phyloP scores from a whole-genome alignment of 805 yeast species.

The Komagataella mondaviorum region DNA sequence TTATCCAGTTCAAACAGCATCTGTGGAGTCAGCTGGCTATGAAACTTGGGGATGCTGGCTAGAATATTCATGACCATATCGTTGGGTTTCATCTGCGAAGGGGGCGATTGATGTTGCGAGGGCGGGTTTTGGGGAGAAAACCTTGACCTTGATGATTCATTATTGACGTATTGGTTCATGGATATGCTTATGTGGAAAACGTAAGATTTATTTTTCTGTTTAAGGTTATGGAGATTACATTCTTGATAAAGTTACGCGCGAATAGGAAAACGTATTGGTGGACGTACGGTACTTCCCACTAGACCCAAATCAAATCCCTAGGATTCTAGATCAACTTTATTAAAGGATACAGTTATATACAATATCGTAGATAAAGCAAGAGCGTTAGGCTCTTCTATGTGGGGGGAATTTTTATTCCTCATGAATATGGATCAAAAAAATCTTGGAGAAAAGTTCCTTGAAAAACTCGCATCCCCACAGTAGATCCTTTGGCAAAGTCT shows the following conservation, averaged over 20 bases:
- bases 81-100: background rate
- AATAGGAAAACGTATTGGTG: background rate
- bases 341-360: background rate
- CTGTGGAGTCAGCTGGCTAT: background rate
- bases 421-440: slow-evolving; percentile 37
- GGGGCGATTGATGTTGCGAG: background rate
- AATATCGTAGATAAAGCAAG: background rate
- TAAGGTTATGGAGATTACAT: background rate
- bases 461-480: slow-evolving; percentile 59
- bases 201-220: background rate
- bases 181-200: background rate
- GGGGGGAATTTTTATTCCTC: background rate
- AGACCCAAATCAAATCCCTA: no score
- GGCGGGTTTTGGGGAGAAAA: background rate
- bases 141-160: background rate
- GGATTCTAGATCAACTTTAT: no score
- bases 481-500: slow-evolving; percentile 25
- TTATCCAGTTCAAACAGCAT: slow-evolving; percentile 14
- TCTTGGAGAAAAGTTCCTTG: slow-evolving; percentile 29
- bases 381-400: background rate
- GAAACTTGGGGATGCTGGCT: background rate
- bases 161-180: background rate
- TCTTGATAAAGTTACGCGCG: background rate
- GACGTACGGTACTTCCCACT: background rate
- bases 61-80: background rate